phyloP scores from a whole-genome alignment of 2,329 filamentous ascomycete species.

The Verruconis gallopava region DNA sequence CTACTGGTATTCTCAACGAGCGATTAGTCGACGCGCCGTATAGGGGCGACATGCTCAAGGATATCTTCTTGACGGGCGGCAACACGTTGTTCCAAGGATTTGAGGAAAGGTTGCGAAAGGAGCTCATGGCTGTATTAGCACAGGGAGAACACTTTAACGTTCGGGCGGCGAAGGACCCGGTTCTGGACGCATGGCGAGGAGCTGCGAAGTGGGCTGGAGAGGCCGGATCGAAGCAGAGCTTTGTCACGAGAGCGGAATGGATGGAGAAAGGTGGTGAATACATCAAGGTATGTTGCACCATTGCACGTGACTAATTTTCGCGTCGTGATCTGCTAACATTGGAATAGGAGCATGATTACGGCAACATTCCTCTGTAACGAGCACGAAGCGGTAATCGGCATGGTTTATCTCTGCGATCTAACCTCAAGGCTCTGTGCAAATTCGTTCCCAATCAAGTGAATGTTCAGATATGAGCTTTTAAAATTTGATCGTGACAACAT shows the following conservation, averaged over 20 bases:
- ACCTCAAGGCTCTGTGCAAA: too few relatives aligned
- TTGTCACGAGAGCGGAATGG: slow-evolving; percentile 71
- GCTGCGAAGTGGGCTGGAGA: slow-evolving; percentile 70
- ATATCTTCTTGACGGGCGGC: slow-evolving; percentile 91
- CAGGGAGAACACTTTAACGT: slow-evolving; percentile 54
- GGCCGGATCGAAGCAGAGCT: slow-evolving; percentile 47
- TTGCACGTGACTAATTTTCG: neutral
- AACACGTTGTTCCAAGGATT: slow-evolving; percentile 79
- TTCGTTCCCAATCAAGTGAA: too few relatives aligned
- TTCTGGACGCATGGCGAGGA: slow-evolving; percentile 87
- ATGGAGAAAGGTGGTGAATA: slow-evolving; percentile 87
- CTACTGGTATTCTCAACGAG: slow-evolving; percentile 76
- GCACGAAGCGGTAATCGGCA: too few relatives aligned
- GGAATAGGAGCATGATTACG: slow-evolving; percentile 11
- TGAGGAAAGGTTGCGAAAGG: slow-evolving; percentile 63
- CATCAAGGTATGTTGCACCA: slow-evolving; percentile 56
- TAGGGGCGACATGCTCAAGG: slow-evolving; percentile 60
- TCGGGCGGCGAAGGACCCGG: slow-evolving; percentile 58
- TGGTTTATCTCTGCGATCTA: too few relatives aligned
- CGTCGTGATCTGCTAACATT: slow-evolving; percentile 5
- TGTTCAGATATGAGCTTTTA: too few relatives aligned
- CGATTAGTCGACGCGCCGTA: slow-evolving; percentile 48
- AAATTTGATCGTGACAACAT: too few relatives aligned
- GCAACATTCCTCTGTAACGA: slow-evolving; percentile 5
- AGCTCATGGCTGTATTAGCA: slow-evolving; percentile 60